Base-by-base conservation (phyloP, 345 rosid species). In the Euphorbia pulcherrima region DNA sequence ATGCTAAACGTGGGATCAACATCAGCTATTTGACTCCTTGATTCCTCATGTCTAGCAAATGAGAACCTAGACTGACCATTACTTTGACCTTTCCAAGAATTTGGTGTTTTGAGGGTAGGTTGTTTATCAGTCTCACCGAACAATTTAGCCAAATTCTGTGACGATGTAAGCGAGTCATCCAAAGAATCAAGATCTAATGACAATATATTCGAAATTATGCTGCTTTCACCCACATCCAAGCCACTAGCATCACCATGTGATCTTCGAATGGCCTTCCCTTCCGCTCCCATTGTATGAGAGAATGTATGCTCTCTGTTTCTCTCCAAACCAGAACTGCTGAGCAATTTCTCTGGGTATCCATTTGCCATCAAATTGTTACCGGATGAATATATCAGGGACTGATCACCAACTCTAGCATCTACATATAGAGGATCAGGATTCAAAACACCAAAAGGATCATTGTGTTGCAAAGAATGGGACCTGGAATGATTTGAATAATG, bases 41-140 rank as follows among this genome's bases (percentile, higher is more conserved):
- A 69, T 29, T 82, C 92, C 27, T 89, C 96, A 62, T 86, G 87
- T 71, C 97, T 79, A 0, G 98, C 97, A 74, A 89, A 89, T 26
- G 96, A 89, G 79, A 93, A 90, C 74, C 92, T 85, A 58, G 97
- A 90, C 77, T 93, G 94, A 64, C 60, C 75, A 62, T 78, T 87
- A 65, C 76, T 81, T 70, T 82, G 92, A 20, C 64, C 79, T 78
- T 87, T 87, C 81, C 83, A 70, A 10, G 80, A 73, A 75, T 73
- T 72, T 2, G 88, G 74, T 68, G 75, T 56, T 68, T 76, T 78
- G 48, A 77, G 77, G 35, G 77, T 82, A 39, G 83, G 65, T 28
- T 78, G 83, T 52, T 71, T 77, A 53, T 87, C 88, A 41, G 73
- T 68, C 60, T 87, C 88, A 55, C 86, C 83, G 69, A 89, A 74